Evolutionary conservation across 2,329 filamentous ascomycete genomes (phyloP).

Genomic region (Monilinia aucupariae): DNA sequence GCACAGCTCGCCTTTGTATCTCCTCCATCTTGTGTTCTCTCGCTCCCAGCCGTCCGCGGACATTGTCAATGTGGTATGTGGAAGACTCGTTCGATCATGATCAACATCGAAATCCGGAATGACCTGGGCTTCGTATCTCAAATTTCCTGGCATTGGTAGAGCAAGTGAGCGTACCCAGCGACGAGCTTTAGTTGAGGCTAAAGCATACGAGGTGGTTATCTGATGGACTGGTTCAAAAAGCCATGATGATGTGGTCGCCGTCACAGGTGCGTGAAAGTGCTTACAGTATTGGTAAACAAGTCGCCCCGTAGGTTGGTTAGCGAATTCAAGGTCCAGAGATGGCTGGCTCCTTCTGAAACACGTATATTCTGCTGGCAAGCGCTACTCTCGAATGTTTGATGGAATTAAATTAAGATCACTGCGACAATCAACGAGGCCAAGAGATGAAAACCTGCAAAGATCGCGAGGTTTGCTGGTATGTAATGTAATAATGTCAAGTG

Average conservation of each 20-base stretch:
- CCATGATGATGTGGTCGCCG: conserved; percentile 28
- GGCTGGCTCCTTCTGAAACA: conserved; percentile 16
- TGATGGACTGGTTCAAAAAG: conserved; percentile 21
- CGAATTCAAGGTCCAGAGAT: neutral
- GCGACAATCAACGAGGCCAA: neutral
- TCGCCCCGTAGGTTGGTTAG: neutral
- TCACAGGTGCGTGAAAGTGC: conserved; percentile 7
- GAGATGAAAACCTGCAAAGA: neutral
- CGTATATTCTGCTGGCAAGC: conserved; percentile 6
- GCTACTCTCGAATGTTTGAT: neutral
- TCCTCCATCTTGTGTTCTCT: conserved; percentile 12
- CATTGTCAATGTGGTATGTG: conserved; percentile 23
- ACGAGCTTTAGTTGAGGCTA: conserved; percentile 22
- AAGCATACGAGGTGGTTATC: conserved; percentile 22
- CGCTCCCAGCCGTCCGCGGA: conserved; percentile 24
- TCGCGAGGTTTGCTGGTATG: neutral
- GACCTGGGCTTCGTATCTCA: conserved; percentile 24
- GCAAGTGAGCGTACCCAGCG: conserved; percentile 25
- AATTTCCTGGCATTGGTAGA: conserved; percentile 29
- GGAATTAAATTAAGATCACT: neutral
- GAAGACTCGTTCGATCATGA: conserved; percentile 21
- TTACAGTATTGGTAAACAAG: neutral
- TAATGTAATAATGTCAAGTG: no score
- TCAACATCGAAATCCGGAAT: conserved; percentile 25
- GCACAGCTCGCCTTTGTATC: neutral